A percentile compares a stretch with the other conserved stretches of the same genome.
These are phyloP conservation scores for Cyclanthera cordifolia DNA, from an alignment of 306 rosid genomes.

Conservation along the genomic window DNA sequence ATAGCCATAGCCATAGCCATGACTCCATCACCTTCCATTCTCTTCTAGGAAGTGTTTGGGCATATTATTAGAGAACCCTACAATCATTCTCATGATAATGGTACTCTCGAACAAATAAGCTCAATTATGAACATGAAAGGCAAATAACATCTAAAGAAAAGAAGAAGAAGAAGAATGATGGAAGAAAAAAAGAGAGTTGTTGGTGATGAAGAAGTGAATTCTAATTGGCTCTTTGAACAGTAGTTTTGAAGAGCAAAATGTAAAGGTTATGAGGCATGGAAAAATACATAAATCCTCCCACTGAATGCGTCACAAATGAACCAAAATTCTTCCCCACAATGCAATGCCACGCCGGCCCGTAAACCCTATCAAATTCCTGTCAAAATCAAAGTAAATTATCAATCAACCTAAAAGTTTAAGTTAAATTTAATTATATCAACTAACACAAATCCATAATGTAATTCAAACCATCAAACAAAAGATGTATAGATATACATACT, in stretches of 20 bases:
- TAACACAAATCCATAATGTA: too few relatives aligned
- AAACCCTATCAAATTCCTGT: constrained; percentile 94
- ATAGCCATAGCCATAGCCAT: background rate
- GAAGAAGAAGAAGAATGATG: background rate
- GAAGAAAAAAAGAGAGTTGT: background rate
- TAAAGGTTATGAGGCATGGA: constrained; percentile 84
- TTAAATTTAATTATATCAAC: too few relatives aligned
- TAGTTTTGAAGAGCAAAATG: constrained; percentile 80
- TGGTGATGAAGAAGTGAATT: background rate
- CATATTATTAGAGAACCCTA: too few relatives aligned
- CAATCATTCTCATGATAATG: too few relatives aligned
- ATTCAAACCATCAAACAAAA: too few relatives aligned
- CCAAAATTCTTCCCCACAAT: constrained; percentile 96
- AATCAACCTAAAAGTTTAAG: too few relatives aligned
- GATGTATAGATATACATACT: too few relatives aligned
- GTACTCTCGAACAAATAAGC: background rate
- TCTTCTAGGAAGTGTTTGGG: too few relatives aligned
- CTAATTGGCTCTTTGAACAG: constrained; percentile 74
- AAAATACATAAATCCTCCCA: constrained; percentile 86
- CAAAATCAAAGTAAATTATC: too few relatives aligned
- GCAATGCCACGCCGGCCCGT: constrained; percentile 99
- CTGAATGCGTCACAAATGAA: constrained; percentile 92
- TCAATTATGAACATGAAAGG: background rate
- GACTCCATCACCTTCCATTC: too few relatives aligned
- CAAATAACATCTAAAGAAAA: background rate